A percentile compares a stretch with the other conserved stretches of the same genome.
Evolutionary conservation across 192 early-diverging fungal species (phyloP).

Genomic region (Entophlyctis luteolus): DNA sequence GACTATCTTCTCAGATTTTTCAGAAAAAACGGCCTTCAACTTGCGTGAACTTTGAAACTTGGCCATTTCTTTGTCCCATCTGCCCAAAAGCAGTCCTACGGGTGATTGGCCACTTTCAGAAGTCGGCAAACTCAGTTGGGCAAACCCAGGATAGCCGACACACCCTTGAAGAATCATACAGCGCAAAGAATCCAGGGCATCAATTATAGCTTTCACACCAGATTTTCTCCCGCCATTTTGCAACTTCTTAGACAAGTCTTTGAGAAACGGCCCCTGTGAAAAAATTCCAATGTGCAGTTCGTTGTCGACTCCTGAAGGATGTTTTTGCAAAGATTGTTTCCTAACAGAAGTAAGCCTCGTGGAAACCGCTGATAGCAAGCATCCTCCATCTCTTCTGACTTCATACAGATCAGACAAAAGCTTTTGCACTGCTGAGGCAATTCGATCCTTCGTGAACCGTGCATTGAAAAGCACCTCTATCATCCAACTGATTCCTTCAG

Average conservation of each 20-base stretch:
- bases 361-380: constrained; percentile 48
- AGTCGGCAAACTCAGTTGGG: constrained; percentile 34
- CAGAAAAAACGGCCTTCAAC: neutral
- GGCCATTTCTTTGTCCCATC: constrained; percentile 30
- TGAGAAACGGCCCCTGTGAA: constrained; percentile 64
- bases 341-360: constrained; percentile 21
- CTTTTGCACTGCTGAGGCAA: constrained; percentile 68
- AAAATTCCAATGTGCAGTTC: constrained; percentile 63
- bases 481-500: constrained; percentile 19
- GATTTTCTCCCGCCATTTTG: constrained; percentile 25
- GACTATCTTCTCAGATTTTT: neutral
- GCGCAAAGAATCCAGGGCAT: neutral
- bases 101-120: neutral
- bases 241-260: constrained; percentile 40
- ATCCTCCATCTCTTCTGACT: constrained; percentile 61
- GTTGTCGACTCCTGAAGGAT: constrained; percentile 34
- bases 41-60: neutral
- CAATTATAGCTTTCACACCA: constrained; percentile 13
- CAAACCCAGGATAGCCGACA: constrained; percentile 33
- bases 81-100: constrained; percentile 7
- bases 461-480: constrained; percentile 56
- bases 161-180: neutral
- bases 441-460: constrained; percentile 64
- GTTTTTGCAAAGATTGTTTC: neutral
- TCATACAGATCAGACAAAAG: constrained; percentile 61